Evolutionary conservation across 164 flowering plant species (phyloP), one percentile per base, ranked within the genome.

Genomic region (Dillenia suffruticosa): DNA sequence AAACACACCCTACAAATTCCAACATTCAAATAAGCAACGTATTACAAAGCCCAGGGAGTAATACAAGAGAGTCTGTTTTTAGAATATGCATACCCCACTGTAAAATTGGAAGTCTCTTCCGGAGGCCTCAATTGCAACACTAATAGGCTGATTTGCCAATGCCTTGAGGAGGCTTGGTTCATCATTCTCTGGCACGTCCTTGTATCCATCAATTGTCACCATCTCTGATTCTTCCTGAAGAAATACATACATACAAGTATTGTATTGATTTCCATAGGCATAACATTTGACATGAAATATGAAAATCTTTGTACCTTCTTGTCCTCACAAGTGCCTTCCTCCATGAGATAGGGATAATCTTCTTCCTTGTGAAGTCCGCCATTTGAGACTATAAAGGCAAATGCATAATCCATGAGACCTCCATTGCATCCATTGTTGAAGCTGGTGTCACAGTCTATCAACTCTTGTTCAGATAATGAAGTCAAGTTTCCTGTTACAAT

Each of bases 71-170:
- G 54, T 15, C 22, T 16, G 16, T 1, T 9, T 48, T 5, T 15
- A 11, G 1, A 12, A 17, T n/a, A 19, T 15, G 46, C 79, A 67
- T 79, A 91, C 97, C 84, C 90, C 95, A 22, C 79, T 80, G 70
- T 93, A 93, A 54, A 93, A 90, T 62, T 93, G 98, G 85, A 93
- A 93, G 63, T 89, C 94, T 71, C 88, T 78, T 46, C 84, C 91
- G 9, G 97, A 87, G 9, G 97, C 98, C 32, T 90, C 97, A 53
- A 93, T 89, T 44, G 91, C 98, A 17, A 93, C 87, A 53, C 97
- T 90, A 17, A 93, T 49, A 56, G 99, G 99, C 63, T 94, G 99
- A 70, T 86, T 76, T 44, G 96, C 86, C 6, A 91, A 79, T 24
- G 99, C 97, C 71, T 91, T 94, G 69, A 89, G 51, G 10, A 94